Evolutionary conservation across 345 rosid genomes (phyloP).

Genomic region (Eucalyptus caleyi): DNA sequence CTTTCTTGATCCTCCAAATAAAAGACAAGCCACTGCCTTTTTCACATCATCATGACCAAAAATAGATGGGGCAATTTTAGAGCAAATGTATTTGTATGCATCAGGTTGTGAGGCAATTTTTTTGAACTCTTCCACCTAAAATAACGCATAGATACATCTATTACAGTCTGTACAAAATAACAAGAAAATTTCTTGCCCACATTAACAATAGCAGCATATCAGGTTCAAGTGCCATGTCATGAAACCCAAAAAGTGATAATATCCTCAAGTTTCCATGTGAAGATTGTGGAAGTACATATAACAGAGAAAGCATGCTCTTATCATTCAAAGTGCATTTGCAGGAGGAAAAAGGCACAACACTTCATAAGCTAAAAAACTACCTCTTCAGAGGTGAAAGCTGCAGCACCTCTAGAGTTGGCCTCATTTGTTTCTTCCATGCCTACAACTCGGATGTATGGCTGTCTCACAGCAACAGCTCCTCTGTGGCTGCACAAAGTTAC

Average conservation of each 20-base stretch:
- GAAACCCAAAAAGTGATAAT: not conserved
- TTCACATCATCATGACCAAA: slow-evolving; percentile 89
- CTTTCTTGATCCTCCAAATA: slow-evolving; percentile 97
- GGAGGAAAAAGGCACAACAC: not conserved
- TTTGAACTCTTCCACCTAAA: slow-evolving; percentile 86
- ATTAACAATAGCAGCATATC: not conserved
- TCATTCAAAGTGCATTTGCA: not conserved
- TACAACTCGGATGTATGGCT: slow-evolving; percentile 88
- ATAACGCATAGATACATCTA: not conserved
- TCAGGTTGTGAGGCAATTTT: slow-evolving; percentile 57
- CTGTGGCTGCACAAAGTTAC: slow-evolving; percentile 40
- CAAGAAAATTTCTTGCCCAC: not conserved
- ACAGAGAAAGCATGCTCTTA: not conserved
- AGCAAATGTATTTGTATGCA: slow-evolving; percentile 46
- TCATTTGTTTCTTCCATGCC: slow-evolving; percentile 82
- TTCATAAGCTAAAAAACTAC: slow-evolving; percentile 16
- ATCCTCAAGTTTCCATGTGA: not conserved
- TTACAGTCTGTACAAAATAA: not conserved
- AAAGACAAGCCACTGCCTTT: slow-evolving; percentile 87
- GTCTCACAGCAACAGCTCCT: slow-evolving; percentile 93
- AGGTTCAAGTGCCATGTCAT: not conserved
- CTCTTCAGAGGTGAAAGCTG: slow-evolving; percentile 72
- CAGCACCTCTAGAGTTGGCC: slow-evolving; percentile 66
- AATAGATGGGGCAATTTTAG: slow-evolving; percentile 89
- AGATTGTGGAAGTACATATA: not conserved